phyloP scores from a whole-genome alignment of 106 monocot genomes.

The Hemerocallis citrina region DNA sequence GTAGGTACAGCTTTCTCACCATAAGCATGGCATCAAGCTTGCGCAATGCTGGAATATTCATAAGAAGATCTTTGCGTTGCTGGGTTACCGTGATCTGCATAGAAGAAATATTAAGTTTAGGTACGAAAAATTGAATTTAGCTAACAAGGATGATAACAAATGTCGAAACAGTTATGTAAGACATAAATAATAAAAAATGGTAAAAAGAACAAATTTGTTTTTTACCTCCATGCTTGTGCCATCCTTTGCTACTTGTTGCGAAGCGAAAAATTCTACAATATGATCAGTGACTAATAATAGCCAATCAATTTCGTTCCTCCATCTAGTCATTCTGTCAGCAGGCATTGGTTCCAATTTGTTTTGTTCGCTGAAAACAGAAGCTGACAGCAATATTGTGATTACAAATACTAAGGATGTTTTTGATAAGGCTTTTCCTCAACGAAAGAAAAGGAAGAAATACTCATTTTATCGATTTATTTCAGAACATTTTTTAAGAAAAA shows the following conservation, averaged over 20 bases:
- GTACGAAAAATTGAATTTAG: background rate
- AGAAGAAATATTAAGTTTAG: background rate
- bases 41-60: conserved; percentile 71
- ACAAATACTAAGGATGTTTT: too few species aligned
- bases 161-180: too few species aligned
- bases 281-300: conserved; percentile 79
- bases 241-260: conserved; percentile 48
- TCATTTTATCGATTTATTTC: too few species aligned
- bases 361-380: conserved; percentile 81
- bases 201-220: background rate
- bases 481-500: too few species aligned
- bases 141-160: background rate
- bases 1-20: conserved; percentile 30
- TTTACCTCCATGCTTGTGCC: conserved; percentile 68
- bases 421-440: too few species aligned
- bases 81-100: conserved; percentile 67
- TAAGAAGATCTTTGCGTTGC: conserved; percentile 59
- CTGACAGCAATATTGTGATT: too few species aligned
- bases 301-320: conserved; percentile 78
- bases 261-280: conserved; percentile 75
- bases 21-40: conserved; percentile 83
- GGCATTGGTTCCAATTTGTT: conserved; percentile 71
- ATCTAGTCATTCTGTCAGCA: conserved; percentile 50
- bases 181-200: too few species aligned
- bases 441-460: too few species aligned